Evolutionary conservation across 148 eudicot genomes (phyloP), one percentile per base, ranked within the genome.

Genomic region (Fallopia convolvulus): DNA sequence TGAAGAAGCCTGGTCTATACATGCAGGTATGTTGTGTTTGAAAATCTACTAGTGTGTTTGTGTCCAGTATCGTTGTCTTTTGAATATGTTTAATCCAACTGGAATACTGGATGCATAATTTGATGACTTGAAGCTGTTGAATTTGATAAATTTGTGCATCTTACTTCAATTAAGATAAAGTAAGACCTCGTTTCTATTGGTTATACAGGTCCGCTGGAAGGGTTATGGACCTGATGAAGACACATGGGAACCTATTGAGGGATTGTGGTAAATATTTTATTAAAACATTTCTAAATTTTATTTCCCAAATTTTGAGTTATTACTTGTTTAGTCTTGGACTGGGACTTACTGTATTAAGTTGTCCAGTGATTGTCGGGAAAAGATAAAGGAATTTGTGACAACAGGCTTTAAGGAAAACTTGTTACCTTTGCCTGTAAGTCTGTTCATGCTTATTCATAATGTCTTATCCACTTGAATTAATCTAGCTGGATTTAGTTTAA

Each of bases 241-340:
- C 76, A 81, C 93, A 0, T 95, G 97, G 99, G 99, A 95, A 76
- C 99, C 97, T 4, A 14, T 81, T 33, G 94, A 88, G 6, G 87
- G 93, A 5, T 65, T 94, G 10, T 76, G 94, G 99, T 95, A 86
- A 81, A 82, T 0, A 41, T 30, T 48, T 60, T 14, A 73, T 20
- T 11, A 55, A 6, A 26, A 26, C 30, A 26, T 26, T 21, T 55
- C 41, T 9, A 30, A 23, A 65, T 2, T 40, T 8, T 6, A 0
- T 3, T 10, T 71, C 1, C 14, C 23, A 32, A 41, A 48, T 2
- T 61, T 48, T 72, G 75, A 21, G 12, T 17, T 68, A 10, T 17
- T 2, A 15, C 21, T 68, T 68, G 6, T 68, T 68, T 46, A 68
- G 46, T 39, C 20, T 17, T 68, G 44, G 20, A 6, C 72, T 68